Percentiles rank a stretch among this genome's conserved stretches.
Conservation (phyloP, 345 rosid species). For the Clarkia xantiana region DNA sequence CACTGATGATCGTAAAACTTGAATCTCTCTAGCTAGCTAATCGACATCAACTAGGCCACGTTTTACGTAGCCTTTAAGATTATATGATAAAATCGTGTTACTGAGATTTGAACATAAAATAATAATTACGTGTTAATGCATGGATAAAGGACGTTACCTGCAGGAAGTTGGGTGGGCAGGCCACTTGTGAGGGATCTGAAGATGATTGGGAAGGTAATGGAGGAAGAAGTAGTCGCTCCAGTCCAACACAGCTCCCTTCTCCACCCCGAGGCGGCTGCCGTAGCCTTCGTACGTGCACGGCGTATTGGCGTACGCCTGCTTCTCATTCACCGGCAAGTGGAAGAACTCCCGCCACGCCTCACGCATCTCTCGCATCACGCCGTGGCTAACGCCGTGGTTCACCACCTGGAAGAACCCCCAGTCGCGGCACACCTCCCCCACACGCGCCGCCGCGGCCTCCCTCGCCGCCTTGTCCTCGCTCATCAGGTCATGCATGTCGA, state of each 20-base stretch:
- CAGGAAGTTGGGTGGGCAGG: constrained; percentile 49
- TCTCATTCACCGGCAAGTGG: constrained; percentile 48
- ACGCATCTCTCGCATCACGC: constrained; percentile 31
- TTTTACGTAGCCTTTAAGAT: too few relatives aligned
- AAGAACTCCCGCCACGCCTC: constrained; percentile 69
- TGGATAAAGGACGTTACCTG: constrained; percentile 34
- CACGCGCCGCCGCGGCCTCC: constrained; percentile 15
- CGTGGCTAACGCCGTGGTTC: constrained; percentile 66
- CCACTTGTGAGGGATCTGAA: constrained; percentile 52
- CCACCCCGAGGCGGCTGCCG: constrained; percentile 77
- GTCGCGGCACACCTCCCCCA: constrained; percentile 41
- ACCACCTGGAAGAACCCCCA: constrained; percentile 94
- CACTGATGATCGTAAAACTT: too few relatives aligned
- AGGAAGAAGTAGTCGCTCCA: constrained; percentile 94
- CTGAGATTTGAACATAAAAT: too few relatives aligned
- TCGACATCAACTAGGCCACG: too few relatives aligned
- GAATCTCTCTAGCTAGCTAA: too few relatives aligned
- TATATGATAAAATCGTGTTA: too few relatives aligned
- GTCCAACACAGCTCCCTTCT: constrained; percentile 69
- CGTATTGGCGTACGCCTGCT: constrained; percentile 48
- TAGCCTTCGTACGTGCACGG: constrained; percentile 89
- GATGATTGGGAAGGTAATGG: constrained; percentile 38
- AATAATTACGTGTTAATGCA: constrained; percentile 7
- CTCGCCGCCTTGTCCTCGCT: background rate
- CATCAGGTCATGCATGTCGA: constrained; percentile 25